These are phyloP conservation scores for Spergularia marina DNA, from an alignment of 148 eudicot genomes.

Conservation along the genomic window DNA sequence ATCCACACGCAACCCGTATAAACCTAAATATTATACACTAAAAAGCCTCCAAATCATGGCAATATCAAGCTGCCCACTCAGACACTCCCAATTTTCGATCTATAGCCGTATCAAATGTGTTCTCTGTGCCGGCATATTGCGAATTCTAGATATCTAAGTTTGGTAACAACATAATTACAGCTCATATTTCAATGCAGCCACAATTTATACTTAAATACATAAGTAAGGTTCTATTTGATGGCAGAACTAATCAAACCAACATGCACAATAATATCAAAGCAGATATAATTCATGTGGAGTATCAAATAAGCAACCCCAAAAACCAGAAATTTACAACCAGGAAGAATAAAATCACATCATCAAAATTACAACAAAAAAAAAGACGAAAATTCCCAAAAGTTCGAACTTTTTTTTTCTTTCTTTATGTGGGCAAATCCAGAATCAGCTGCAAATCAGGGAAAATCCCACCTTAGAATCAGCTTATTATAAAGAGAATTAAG, in stretches of 20 bases:
- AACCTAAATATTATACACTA: neutral
- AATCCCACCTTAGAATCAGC: neutral
- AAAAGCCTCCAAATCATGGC: neutral
- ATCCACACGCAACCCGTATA: neutral
- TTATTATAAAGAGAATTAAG: neutral
- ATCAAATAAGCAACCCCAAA: neutral
- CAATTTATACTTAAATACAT: neutral
- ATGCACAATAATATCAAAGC: neutral
- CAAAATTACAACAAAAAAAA: neutral
- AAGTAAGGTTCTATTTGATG: neutral
- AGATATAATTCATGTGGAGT: neutral
- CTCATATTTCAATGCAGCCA: neutral
- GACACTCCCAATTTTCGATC: neutral
- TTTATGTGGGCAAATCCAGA: neutral
- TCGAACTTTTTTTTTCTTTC: neutral
- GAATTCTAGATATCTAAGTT: no score
- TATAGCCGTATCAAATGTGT: neutral
- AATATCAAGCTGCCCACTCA: neutral
- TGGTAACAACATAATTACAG: neutral
- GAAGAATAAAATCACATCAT: neutral
- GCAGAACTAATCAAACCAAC: constrained; percentile 6
- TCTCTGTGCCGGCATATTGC: neutral
- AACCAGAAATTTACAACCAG: neutral
- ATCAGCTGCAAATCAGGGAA: neutral
- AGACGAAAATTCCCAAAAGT: neutral